Conservation (phyloP, 2,329 filamentous ascomycete species). For the Monosporascus sp. region DNA sequence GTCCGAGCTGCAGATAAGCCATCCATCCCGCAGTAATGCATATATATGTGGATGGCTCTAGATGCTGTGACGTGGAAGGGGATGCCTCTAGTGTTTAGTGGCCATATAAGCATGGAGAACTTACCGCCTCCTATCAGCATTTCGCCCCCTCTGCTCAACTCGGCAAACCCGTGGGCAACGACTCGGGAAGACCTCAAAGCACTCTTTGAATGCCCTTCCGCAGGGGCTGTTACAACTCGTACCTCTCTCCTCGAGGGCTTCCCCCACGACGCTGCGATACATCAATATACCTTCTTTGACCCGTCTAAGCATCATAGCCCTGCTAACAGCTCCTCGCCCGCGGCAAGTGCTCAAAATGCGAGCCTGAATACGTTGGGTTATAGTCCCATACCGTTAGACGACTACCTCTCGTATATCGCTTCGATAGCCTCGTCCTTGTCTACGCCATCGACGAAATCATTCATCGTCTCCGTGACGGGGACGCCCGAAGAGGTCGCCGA, state of each 20-base stretch:
- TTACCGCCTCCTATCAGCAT: slow-evolving; percentile 47
- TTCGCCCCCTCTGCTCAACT: slow-evolving; percentile 65
- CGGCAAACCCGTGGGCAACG: slow-evolving; percentile 72
- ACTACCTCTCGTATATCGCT: slow-evolving; percentile 54
- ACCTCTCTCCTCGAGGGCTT: slow-evolving; percentile 65
- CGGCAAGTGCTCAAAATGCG: slow-evolving; percentile 26
- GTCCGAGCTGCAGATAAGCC: too few species aligned
- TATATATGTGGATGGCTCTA: background rate
- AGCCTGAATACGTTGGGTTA: slow-evolving; percentile 71
- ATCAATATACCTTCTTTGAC: slow-evolving; percentile 65
- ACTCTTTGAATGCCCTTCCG: slow-evolving; percentile 57
- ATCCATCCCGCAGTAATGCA: too few species aligned
- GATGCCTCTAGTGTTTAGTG: background rate
- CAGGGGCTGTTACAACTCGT: slow-evolving; percentile 69
- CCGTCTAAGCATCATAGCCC: slow-evolving; percentile 22
- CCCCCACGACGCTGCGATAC: slow-evolving; percentile 50
- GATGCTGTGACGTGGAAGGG: background rate
- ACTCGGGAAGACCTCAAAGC: slow-evolving; percentile 53
- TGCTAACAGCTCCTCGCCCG: background rate
- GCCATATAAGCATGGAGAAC: background rate
- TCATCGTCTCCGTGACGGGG: slow-evolving; percentile 70
- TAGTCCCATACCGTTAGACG: slow-evolving; percentile 54
- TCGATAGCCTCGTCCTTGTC: slow-evolving; percentile 32
- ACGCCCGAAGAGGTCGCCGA: slow-evolving; percentile 48
- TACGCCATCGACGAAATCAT: slow-evolving; percentile 41